A percentile compares a stretch with the other conserved stretches of the same genome.
Conservation (phyloP, 2,329 filamentous ascomycete genomes). For the Juglanconis sp. region DNA sequence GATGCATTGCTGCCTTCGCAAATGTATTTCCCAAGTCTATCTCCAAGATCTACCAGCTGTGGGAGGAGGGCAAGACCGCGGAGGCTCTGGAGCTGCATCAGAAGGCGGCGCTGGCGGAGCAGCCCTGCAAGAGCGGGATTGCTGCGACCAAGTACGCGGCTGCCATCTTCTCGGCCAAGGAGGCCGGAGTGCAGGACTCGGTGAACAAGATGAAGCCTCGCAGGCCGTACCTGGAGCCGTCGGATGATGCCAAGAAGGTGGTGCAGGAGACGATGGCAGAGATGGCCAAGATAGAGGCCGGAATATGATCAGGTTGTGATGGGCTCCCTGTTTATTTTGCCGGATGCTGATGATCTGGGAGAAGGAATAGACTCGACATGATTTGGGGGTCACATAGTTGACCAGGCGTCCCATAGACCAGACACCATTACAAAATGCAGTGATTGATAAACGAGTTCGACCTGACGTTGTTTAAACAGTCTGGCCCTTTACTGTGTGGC, state of each 20-base stretch:
- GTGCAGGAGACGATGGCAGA: constrained; percentile 39
- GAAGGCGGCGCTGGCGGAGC: constrained; percentile 63
- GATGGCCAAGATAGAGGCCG: constrained; percentile 47
- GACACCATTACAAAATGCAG: too few species aligned
- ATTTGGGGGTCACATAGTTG: too few species aligned
- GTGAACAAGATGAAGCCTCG: constrained; percentile 56
- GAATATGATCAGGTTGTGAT: constrained; percentile 21
- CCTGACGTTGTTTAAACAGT: too few species aligned
- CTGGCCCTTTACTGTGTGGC: too few species aligned
- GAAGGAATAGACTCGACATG: too few species aligned
- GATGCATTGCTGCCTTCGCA: constrained; percentile 60
- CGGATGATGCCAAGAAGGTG: constrained; percentile 40
- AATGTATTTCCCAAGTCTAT: constrained; percentile 60
- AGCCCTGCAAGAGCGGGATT: constrained; percentile 63
- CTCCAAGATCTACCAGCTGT: constrained; percentile 59
- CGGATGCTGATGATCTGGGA: too few species aligned
- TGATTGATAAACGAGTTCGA: too few species aligned
- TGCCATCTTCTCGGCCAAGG: constrained; percentile 54
- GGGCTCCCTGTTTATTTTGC: background rate
- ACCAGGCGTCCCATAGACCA: too few species aligned
- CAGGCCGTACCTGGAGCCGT: constrained; percentile 55
- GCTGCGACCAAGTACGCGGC: constrained; percentile 68
- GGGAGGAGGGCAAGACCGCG: constrained; percentile 50
- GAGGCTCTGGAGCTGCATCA: constrained; percentile 60
- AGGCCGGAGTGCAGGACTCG: constrained; percentile 58